A percentile compares a stretch with the other conserved stretches of the same genome.
Conservation (phyloP, 2,329 filamentous ascomycete species). For the Purpureocillium takamizusanense region DNA sequence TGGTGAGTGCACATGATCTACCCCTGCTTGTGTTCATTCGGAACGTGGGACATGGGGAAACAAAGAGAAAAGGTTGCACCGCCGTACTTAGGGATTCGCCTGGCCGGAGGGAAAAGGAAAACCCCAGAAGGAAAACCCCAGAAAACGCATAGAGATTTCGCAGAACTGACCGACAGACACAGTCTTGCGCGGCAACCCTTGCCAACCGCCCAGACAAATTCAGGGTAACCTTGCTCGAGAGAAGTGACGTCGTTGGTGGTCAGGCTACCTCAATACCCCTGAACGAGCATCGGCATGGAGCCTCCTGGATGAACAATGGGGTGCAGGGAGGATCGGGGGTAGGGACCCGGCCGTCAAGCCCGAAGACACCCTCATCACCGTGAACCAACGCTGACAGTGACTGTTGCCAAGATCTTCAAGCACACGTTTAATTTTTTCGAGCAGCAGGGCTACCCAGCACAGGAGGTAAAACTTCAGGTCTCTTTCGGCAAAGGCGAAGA, state of each 20-base stretch:
- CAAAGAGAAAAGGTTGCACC: no score
- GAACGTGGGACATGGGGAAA: no score
- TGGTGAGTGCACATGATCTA: constrained; percentile 28
- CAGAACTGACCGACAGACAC: not conserved
- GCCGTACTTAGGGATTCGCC: no score
- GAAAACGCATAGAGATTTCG: no score
- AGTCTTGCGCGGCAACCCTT: constrained; percentile 59
- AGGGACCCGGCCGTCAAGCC: no score
- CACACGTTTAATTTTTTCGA: constrained; percentile 59
- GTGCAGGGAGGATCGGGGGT: constrained; percentile 48
- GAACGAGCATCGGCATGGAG: constrained; percentile 46
- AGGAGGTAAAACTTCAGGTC: constrained; percentile 52
- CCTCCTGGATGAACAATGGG: constrained; percentile 53
- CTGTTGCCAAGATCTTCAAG: constrained; percentile 46
- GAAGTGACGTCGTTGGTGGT: constrained; percentile 48
- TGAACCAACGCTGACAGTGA: no score
- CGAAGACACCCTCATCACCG: no score
- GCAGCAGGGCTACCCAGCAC: constrained; percentile 43
- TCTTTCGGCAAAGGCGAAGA: constrained; percentile 51
- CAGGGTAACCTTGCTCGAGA: constrained; percentile 54
- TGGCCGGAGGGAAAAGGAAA: no score
- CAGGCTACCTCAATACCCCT: constrained; percentile 52
- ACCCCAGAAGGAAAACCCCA: no score
- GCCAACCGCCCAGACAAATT: constrained; percentile 57
- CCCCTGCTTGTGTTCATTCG: no score